Evolutionary conservation across 768 basidiomycete species (phyloP), one percentile per base, ranked within the genome.

Genomic region (Xanthoconium stramineum): DNA sequence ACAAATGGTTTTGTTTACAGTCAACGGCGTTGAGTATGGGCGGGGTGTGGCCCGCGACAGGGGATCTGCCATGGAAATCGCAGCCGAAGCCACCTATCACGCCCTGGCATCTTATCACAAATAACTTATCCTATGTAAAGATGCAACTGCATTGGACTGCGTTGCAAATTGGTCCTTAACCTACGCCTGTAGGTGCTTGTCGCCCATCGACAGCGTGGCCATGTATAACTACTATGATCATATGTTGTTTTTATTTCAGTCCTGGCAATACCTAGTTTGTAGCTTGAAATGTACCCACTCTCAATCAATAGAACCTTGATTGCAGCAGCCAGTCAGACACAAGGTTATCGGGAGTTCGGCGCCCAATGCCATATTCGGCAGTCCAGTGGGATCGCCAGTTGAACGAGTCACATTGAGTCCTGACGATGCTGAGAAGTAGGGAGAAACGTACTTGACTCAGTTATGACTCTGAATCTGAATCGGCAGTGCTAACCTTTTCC

Each of bases 1-100:
- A 66, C 9, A 11, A 19, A 36, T 33, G 15, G n/a, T 33, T 24
- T 24, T n/a, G 3, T 29, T 12, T 45, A 39, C 37, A 69, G 69
- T 66, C 28, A 63, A 68, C 35, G 66, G 58, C 14, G 15, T 70
- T 11, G 68, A 70, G 47, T 62, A 70, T 33, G 69, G 69, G 13
- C 57, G 56, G 13, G 69, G 69, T 1, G 35, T 57, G 11, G 69
- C 63, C 32, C 59, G 70, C 24, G 61, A 68, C 45, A 65, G 64
- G 32, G 69, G 68, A 32, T 55, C 57, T 24, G 69, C 69, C 19
- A 70, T 70, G 70, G 70, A 72, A 52, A 33, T 52, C 9, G 69
- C 69, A 40, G 70, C 69, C 20, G 68, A 70, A 54, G 48, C 45
- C 6, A 59, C 70, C 19, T 64, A 62, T 53, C 55, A 47, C 19